Percentiles rank a stretch among this genome's conserved stretches.
Evolutionary conservation across 192 early-diverging fungal species (phyloP).

Genomic region (Dissophora ornata): DNA sequence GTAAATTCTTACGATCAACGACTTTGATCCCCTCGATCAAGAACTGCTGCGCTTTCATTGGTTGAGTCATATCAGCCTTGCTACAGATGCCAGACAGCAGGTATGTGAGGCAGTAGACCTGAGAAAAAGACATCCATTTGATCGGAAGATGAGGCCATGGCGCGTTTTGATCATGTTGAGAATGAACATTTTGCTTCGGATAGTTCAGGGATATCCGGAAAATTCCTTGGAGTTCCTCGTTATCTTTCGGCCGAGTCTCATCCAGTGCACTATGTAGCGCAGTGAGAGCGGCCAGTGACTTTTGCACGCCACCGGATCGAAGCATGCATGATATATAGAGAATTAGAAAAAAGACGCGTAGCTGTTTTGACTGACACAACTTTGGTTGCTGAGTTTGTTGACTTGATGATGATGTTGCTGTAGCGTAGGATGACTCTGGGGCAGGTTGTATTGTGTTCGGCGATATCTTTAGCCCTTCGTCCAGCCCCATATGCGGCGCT

Average conservation of each 20-base stretch:
- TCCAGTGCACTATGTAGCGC: conserved; percentile 26
- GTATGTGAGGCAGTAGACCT: conserved; percentile 53
- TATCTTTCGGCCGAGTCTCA: conserved; percentile 25
- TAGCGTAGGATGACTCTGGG: too few relatives aligned
- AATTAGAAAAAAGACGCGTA: conserved; percentile 42
- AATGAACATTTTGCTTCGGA: not conserved
- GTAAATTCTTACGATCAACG: conserved; percentile 31
- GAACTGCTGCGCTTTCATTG: conserved; percentile 37
- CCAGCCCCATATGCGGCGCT: conserved; percentile 25
- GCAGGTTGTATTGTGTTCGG: not conserved
- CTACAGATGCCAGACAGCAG: conserved; percentile 51
- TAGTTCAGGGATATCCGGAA: conserved; percentile 26
- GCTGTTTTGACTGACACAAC: conserved; percentile 28
- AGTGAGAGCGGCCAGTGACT: conserved; percentile 21
- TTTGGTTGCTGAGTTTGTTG: not conserved
- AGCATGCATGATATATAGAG: conserved; percentile 44
- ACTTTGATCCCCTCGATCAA: conserved; percentile 48
- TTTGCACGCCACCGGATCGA: conserved; percentile 23
- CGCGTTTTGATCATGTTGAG: not conserved
- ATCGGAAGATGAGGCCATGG: conserved; percentile 16
- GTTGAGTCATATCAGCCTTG: conserved; percentile 53
- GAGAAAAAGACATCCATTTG: conserved; percentile 52
- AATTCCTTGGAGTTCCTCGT: conserved; percentile 31
- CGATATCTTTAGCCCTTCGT: not conserved
- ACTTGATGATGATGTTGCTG: not conserved